Percentiles rank a stretch among this genome's conserved stretches.
Conservation (phyloP, 1,284 basidiomycete species). For the Apiotrichum siamense region DNA sequence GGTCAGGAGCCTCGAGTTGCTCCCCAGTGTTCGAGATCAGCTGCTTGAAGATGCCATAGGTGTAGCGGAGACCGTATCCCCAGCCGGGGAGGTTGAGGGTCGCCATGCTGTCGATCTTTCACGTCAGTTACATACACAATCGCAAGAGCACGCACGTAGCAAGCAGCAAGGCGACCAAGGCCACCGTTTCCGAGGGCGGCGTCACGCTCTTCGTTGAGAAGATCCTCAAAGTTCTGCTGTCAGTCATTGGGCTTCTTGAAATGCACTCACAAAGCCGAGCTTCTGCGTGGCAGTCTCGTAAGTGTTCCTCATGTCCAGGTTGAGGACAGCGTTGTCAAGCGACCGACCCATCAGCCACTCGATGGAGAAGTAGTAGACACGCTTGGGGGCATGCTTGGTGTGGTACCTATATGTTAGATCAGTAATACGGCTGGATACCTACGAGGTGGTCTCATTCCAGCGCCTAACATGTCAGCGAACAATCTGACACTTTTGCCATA, state of each 20-base stretch:
- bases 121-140: neutral
- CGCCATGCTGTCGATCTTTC: conserved; percentile 51
- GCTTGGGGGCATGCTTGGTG: conserved; percentile 43
- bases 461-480: conserved; percentile 22
- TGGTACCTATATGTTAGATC: conserved; percentile 30
- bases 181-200: conserved; percentile 78
- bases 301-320: conserved; percentile 70
- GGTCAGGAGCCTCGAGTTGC: conserved; percentile 85
- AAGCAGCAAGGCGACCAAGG: conserved; percentile 84
- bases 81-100: conserved; percentile 75
- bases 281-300: conserved; percentile 62
- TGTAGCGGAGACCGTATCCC: conserved; percentile 83
- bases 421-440: neutral
- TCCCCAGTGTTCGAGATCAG: conserved; percentile 64
- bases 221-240: conserved; percentile 63
- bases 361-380: conserved; percentile 74
- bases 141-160: conserved; percentile 57
- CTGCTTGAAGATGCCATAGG: conserved; percentile 93
- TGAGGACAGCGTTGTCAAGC: conserved; percentile 82
- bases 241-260: neutral
- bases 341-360: conserved; percentile 75
- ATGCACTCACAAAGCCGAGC: conserved; percentile 60
- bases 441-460: conserved; percentile 47
- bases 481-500: conserved; percentile 4
- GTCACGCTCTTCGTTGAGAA: conserved; percentile 79